Evolutionary conservation across 1,139 yeast genomes (phyloP), one percentile per base, ranked within the genome.

Genomic region (Casaregolazyma suthepensis): DNA sequence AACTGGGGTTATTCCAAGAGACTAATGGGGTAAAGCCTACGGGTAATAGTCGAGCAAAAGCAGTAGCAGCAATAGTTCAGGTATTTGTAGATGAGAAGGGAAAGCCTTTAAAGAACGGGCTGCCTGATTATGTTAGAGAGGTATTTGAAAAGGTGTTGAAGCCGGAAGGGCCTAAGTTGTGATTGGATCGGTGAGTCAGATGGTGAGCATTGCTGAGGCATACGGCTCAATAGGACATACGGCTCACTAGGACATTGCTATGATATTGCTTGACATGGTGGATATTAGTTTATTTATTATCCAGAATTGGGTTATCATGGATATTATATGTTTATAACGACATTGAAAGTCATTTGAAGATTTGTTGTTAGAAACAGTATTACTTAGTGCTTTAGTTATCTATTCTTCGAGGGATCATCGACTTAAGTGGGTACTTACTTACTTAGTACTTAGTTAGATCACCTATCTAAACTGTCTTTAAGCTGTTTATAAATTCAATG

Each of bases 1-100:
- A 66, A 45, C 62, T 66, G 47, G 71, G 66, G 3, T 65, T 67
- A 9, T 67, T 66, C 55, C 69, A 65, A 51, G 43, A 50, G 17
- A n/a, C 22, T 15, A 15, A 22, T 1, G 29, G 42, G 7, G 45
- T 20, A 35, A 29, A 43, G 29, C 51, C 58, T 19, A 40, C 43
- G 20, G 17, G 40, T 35, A 35, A 35, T 35, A 35, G 40, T 17
- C 40, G 40, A 35, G 68, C 68, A 12, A 64, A 65, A 38, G 69
- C 70, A 5, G 56, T 63, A 12, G 70, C 69, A 35, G 47, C 58
- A 23, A 62, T 66, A 54, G 66, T 64, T 2, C 70, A 65, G 54
- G 70, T 66, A 6, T 67, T 65, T 56, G 68, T 67, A 7, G 66
- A 66, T 48, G 17, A 35, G 9, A 15, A 6, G 3, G 40, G 40